Base-by-base conservation (phyloP, 768 basidiomycete genomes). In the Tephrocybe sp. region DNA sequence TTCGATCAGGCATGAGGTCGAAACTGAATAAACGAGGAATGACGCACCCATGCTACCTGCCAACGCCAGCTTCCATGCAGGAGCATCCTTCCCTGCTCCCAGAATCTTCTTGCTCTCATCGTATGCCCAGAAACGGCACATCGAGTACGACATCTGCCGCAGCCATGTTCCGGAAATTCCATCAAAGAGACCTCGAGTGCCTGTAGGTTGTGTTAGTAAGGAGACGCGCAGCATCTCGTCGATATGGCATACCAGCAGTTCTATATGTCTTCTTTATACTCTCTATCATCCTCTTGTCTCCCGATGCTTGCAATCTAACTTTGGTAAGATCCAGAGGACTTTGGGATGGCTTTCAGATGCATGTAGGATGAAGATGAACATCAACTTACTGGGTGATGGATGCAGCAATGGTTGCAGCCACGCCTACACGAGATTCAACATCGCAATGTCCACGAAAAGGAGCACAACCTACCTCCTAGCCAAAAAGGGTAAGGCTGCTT, bases 41-140 rank as follows among this genome's bases (percentile, higher is more conserved):
- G 22, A 77, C 85, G 60, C 64, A 89, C 89, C 92, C 86, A 94
- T 93, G 52, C 84, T 84, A 13, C 92, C 92, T 44, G 92, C 91
- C 9, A 75, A 48, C 1, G 85, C 90, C 38, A 95, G 76, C 66
- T 91, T 83, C 85, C 85, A 94, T 10, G 89, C 83, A 2, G 91
- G 83, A 0, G 85, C 77, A 56, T 87, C 77, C 60, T 80, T 77
- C 31, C 80, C 81, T 9, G 87, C 87, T 17, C 88, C 88, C 0
- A 94, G 60, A 6, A 86, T 56, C 72, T 87, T 91, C 76, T 93
- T 95, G 65, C 86, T 89, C 72, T 90, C 87, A 55, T 94, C 92
- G 66, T 94, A 92, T 13, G 89, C 90, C 83, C 90, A 93, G 73
- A 93, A 95, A n/a, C 92, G 78, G 66, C 89, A 92, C 65, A 93